Evolutionary conservation across 129 eudicot species (phyloP), one percentile per base, ranked within the genome.

Genomic region (Centrapalus pauciflorus): DNA sequence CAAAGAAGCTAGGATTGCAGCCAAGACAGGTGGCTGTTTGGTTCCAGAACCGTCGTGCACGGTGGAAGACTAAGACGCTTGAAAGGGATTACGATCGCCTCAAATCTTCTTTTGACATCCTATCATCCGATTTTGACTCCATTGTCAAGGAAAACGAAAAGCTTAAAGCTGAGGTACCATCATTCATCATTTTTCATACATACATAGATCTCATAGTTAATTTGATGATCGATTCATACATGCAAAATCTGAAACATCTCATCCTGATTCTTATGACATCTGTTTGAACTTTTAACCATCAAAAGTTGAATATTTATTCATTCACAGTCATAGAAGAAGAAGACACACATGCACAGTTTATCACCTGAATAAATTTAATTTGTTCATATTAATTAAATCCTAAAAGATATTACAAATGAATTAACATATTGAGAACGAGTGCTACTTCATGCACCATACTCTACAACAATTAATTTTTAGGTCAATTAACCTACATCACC

Each of bases 11-110:
- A 2, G 88, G 95, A 59, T 72, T 90, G 77, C 95, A 87, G 89
- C 97, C 95, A 11, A 73, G 97, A 50, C 97, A 90, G 87, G 97
- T 90, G 85, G 97, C 97, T 29, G 92, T 90, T 35, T 90, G 97
- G 97, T 90, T 90, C 81, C 97, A 87, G 68, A 90, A 90, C 87
- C 95, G 95, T 70, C 95, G 97, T 40, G 97, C 97, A 9, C 76
- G 95, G 79, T 90, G 92, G 92, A 90, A 87, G 85, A 84, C 95
- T 16, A 90, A 90, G 78, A 87, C 87, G 50, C 95, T 90, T 13
- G 95, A 90, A 80, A 84, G 85, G 70, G 92, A 87, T 50, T 90
- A 84, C 66, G 95, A 87, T 80, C 80, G 76, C 35, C 90, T 89
- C 32, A 85, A 86, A 14, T 76, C 95, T 63, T 76, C 87, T 60